These are phyloP conservation scores for Niebla homalea DNA, from an alignment of 495 filamentous ascomycete genomes.

Conservation along the genomic window DNA sequence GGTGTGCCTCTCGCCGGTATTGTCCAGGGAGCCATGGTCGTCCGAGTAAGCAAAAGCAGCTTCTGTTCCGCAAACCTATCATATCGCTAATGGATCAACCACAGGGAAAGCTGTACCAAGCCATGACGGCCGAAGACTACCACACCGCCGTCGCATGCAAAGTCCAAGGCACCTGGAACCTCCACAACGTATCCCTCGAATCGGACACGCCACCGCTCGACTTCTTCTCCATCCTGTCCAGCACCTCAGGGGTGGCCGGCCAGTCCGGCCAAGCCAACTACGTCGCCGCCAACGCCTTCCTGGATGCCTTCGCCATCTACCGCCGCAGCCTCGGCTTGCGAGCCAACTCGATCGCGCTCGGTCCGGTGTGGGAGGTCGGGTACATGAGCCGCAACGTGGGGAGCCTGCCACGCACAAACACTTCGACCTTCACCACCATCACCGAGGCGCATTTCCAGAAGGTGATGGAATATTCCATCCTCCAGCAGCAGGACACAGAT, in stretches of 20 bases:
- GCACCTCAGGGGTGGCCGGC: constrained; percentile 24
- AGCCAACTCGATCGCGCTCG: constrained; percentile 22
- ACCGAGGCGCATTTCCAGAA: too few species aligned
- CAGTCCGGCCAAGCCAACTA: constrained; percentile 34
- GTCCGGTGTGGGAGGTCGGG: constrained; percentile 20
- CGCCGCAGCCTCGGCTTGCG: constrained; percentile 17
- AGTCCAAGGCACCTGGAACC: constrained; percentile 13
- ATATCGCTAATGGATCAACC: not conserved
- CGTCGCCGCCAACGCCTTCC: constrained; percentile 28
- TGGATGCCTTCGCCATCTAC: constrained; percentile 34
- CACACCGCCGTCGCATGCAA: constrained; percentile 14
- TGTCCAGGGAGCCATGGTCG: constrained; percentile 30
- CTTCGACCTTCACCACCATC: too few species aligned
- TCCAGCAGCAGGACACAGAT: too few species aligned
- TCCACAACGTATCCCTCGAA: constrained; percentile 14
- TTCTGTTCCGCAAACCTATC: not conserved
- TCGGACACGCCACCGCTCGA: constrained; percentile 16
- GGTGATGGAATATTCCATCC: too few species aligned
- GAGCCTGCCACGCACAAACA: too few species aligned
- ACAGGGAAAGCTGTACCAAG: constrained; percentile 17
- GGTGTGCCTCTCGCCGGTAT: constrained; percentile 24
- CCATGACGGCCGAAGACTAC: constrained; percentile 25
- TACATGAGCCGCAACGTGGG: too few species aligned
- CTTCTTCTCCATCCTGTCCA: constrained; percentile 33
- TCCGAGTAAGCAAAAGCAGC: constrained; percentile 17